A percentile compares a stretch with the other conserved stretches of the same genome.
Evolutionary conservation across 768 basidiomycete species (phyloP).

Genomic region (Pisolithus albus): DNA sequence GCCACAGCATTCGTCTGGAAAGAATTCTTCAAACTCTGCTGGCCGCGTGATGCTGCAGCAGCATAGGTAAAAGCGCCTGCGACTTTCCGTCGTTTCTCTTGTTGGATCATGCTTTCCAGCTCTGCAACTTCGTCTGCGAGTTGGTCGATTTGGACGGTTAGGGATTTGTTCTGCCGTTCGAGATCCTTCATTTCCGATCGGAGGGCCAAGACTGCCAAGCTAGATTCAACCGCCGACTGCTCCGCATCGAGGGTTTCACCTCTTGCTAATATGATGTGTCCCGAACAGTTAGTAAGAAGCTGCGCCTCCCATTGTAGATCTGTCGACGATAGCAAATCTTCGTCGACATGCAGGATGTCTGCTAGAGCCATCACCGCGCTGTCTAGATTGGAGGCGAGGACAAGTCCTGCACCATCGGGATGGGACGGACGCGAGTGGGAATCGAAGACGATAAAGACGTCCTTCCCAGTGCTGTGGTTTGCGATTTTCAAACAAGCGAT

Average conservation of each 20-base stretch:
- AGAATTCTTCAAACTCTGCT: neutral
- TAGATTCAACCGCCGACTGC: constrained; percentile 42
- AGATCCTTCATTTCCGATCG: constrained; percentile 36
- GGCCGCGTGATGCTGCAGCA: neutral
- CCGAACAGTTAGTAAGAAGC: constrained; percentile 53
- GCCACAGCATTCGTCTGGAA: constrained; percentile 11
- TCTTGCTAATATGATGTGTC: constrained; percentile 44
- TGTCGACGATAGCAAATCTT: constrained; percentile 33
- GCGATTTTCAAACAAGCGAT: constrained; percentile 42
- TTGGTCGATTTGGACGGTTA: constrained; percentile 16
- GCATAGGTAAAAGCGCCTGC: neutral
- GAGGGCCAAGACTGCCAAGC: constrained; percentile 39
- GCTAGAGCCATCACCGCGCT: constrained; percentile 38
- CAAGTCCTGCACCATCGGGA: constrained; percentile 54
- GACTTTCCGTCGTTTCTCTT: constrained; percentile 6
- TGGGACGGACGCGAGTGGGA: constrained; percentile 58
- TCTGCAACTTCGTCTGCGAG: constrained; percentile 22
- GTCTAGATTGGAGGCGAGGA: constrained; percentile 42
- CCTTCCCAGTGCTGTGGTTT: constrained; percentile 8
- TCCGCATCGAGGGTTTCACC: constrained; percentile 17
- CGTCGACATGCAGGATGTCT: constrained; percentile 45
- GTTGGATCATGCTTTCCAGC: constrained; percentile 10
- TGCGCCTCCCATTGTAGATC: constrained; percentile 59
- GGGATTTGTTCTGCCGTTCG: constrained; percentile 24
- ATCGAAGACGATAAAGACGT: constrained; percentile 56